Base-by-base conservation (phyloP, 805 yeast species). In the Barnettozyma sucrosica region DNA sequence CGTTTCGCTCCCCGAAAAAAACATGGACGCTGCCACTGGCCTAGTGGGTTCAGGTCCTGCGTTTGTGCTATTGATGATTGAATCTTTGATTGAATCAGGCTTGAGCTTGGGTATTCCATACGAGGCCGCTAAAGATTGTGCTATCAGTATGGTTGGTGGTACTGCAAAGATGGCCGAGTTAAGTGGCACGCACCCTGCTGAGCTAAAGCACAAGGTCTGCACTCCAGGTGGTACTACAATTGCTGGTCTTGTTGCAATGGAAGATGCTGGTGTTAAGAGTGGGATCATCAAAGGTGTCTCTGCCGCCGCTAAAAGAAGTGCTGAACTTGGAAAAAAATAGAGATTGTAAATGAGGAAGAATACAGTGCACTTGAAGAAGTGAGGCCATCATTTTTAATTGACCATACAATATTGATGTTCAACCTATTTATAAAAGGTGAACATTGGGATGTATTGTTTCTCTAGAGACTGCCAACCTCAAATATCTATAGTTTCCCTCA, bases 161-260 rank as follows among this genome's bases (percentile, higher is more conserved):
- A 86, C 97, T 13, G 92, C 93, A 14, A 82, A 81, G 67, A 86
- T 93, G 97, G 90, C 84, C 1, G 77, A 83, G 53, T 78, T 80
- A 55, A 82, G 89, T 10, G 89, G 88, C 3, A 79, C 75, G 39
- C 97, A 92, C 61, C 99, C 99, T 10, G 92, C 93, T 18, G 88
- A 78, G 11, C 75, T 93, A 64, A 87, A 87, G 63, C 81, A 85
- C 63, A 83, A 82, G 57, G 93, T 93, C 8, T 89, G 97, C 63
- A 93, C 99, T 0, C 99, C 99, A 21, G 99, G 93, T 26, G 99
- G 99, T 30, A 90, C 97, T 44, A 93, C 99, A 4, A 93, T 93
- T 64, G 96, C 96, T 9, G 99, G 99, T 0, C 71, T 93, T 49
- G 76, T 92, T 66, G 88, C 82, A 54, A 81, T 93, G 84, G 99